phyloP scores from a whole-genome alignment of 257 asterid genomes.

The Fraxinus pennsylvanica region DNA sequence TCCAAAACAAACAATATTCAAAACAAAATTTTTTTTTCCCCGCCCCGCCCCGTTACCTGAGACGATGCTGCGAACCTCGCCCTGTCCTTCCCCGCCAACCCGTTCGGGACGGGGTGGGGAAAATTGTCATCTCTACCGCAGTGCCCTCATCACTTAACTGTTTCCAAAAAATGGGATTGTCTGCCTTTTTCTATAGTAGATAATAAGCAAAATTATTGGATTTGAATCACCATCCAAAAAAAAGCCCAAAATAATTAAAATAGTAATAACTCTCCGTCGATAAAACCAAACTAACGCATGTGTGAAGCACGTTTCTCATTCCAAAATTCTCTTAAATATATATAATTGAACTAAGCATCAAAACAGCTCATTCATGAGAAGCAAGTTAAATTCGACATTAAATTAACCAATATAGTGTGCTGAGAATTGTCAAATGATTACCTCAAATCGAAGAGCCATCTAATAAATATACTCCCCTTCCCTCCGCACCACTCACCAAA shows the following conservation, averaged over 20 bases:
- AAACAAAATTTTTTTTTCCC: too few relatives aligned
- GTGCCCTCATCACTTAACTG: too few relatives aligned
- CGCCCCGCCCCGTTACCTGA: too few relatives aligned
- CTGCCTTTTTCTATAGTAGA: not conserved
- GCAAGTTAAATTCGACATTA: not conserved
- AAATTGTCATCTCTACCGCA: too few relatives aligned
- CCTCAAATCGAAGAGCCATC: constrained; percentile 57
- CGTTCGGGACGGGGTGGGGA: too few relatives aligned
- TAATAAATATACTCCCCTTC: not conserved
- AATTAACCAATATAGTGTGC: not conserved
- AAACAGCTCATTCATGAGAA: not conserved
- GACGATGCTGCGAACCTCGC: too few relatives aligned
- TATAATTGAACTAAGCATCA: not conserved
- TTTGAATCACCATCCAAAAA: not conserved
- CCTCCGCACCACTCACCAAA: not conserved
- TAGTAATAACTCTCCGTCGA: not conserved
- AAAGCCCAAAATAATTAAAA: not conserved
- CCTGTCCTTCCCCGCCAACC: too few relatives aligned
- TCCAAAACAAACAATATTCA: too few relatives aligned
- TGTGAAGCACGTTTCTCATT: not conserved
- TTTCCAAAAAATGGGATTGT: too few relatives aligned
- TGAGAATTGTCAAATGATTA: constrained; percentile 2
- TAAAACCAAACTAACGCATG: not conserved
- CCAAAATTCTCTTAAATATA: not conserved
- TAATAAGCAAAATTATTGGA: not conserved